These are phyloP conservation scores for Ascochyta fabae DNA, from an alignment of 2,329 filamentous ascomycete genomes.

Conservation along the genomic window DNA sequence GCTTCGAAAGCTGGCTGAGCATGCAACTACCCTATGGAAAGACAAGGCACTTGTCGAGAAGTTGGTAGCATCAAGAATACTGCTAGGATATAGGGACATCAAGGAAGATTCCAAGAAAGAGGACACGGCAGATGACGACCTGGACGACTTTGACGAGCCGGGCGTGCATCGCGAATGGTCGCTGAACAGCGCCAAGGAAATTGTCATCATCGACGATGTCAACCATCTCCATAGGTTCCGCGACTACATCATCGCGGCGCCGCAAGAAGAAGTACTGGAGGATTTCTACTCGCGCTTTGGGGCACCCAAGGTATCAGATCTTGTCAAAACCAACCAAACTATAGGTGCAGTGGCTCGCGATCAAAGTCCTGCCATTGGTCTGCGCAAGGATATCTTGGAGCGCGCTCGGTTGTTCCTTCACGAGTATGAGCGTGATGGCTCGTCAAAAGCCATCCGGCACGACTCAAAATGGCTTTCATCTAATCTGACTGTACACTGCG, in stretches of 20 bases:
- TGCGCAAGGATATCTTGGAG: slow-evolving; percentile 85
- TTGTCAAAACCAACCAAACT: slow-evolving; percentile 78
- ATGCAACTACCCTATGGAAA: slow-evolving; percentile 70
- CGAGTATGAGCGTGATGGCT: slow-evolving; percentile 73
- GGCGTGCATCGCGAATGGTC: slow-evolving; percentile 72
- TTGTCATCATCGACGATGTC: slow-evolving; percentile 64
- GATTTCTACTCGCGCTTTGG: slow-evolving; percentile 84
- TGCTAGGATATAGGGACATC: slow-evolving; percentile 81
- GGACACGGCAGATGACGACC: slow-evolving; percentile 48
- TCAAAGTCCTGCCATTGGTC: slow-evolving; percentile 69
- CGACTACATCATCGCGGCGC: slow-evolving; percentile 80
- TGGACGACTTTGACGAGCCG: slow-evolving; percentile 55
- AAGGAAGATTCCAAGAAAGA: slow-evolving; percentile 61
- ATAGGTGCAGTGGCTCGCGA: slow-evolving; percentile 72
- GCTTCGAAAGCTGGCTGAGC: slow-evolving; percentile 79
- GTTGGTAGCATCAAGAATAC: slow-evolving; percentile 76
- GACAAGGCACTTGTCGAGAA: slow-evolving; percentile 79
- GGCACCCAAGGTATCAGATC: slow-evolving; percentile 73
- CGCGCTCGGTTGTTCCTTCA: slow-evolving; percentile 89
- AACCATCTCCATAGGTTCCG: slow-evolving; percentile 82
- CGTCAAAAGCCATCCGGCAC: slow-evolving; percentile 70
- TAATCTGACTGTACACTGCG: slow-evolving; percentile 77
- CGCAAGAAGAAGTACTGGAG: slow-evolving; percentile 87
- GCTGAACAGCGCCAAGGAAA: slow-evolving; percentile 77
- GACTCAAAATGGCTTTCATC: slow-evolving; percentile 91